phyloP scores from a whole-genome alignment of 2,329 filamentous ascomycete genomes.

The Alternaria burnsii region DNA sequence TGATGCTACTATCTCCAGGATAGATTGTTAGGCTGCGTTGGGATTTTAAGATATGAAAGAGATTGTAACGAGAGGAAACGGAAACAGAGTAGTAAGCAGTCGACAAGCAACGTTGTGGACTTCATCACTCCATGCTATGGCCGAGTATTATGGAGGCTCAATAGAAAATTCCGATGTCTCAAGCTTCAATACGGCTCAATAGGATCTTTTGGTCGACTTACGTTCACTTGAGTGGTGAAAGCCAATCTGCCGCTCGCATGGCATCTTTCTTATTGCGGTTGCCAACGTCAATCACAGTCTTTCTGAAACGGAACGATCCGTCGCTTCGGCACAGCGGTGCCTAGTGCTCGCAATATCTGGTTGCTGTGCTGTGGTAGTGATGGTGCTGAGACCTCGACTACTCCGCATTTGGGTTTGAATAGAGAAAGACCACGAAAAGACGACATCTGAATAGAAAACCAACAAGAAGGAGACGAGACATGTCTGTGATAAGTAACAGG shows the following conservation, averaged over 20 bases:
- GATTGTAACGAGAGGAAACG: neutral
- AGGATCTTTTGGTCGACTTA: constrained; percentile 22
- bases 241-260: constrained; percentile 6
- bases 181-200: constrained; percentile 38
- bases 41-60: constrained; percentile 1
- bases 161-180: constrained; percentile 21
- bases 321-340: constrained; percentile 7
- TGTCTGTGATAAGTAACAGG: constrained; percentile 12
- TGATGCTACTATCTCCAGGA: constrained; percentile 8
- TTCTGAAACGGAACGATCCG: constrained; percentile 14
- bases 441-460: constrained; percentile 34
- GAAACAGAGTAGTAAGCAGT: neutral
- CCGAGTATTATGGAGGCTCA: constrained; percentile 7
- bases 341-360: constrained; percentile 1
- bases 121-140: constrained; percentile 1
- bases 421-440: constrained; percentile 26
- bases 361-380: constrained; percentile 14
- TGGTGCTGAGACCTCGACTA: constrained; percentile 26
- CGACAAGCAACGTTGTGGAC: neutral
- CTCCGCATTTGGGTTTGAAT: constrained; percentile 47
- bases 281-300: constrained; percentile 8
- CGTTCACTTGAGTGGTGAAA: constrained; percentile 24
- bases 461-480: constrained; percentile 19
- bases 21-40: constrained; percentile 2
- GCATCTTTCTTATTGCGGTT: constrained; percentile 3